Base-by-base conservation (phyloP, 106 monocot species). In the Phalaenopsis aphrodite region DNA sequence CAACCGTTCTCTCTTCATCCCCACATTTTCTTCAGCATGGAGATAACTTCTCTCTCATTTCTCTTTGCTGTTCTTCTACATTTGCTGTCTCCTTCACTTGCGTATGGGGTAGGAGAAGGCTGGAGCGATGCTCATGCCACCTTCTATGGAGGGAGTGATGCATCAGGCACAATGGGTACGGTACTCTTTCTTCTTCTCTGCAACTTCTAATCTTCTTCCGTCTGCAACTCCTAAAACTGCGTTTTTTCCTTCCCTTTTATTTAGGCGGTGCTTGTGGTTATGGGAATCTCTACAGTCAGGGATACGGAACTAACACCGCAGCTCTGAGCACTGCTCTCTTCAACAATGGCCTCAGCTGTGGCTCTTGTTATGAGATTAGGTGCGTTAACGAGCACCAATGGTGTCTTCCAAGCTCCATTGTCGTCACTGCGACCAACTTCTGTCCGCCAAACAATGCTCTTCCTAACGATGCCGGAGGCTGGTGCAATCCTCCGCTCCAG, bases 341-440 rank as follows among this genome's bases (percentile, higher is more conserved):
- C 88, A 84, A 88, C 86, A 81, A 84, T 64, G 91, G 91, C 21
- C 76, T 84, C 3, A 88, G 88, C 79, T 91, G 91, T 36, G 91
- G 91, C 10, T 88, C 91, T n/a, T 91, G 91, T 72, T 91, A 81
- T 41, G 75, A 88, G 83, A 64, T 91, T 5, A 80, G 46, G 79
- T 91, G 91, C 42, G 80, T 81, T 42, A 65, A 77, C 23, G 84
- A 86, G 58, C 78, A 43, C 19, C 69, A 65, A 55, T 84, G 84
- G 88, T 91, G 88, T 80, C 80, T 88, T 58, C 78, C 83, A 1
- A 84, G 84, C 42, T 71, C 84, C 30, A 78, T 88, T 23, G 80
- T 88, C 48, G 91, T 95, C 48, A 93, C 95, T 4, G 95, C 95
- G 43, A 95, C 95, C 58, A 93, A 95, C 83, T 93, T 90, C 86